phyloP scores from a whole-genome alignment of 2,329 filamentous ascomycete genomes.

The Aspergillus tamarii region DNA sequence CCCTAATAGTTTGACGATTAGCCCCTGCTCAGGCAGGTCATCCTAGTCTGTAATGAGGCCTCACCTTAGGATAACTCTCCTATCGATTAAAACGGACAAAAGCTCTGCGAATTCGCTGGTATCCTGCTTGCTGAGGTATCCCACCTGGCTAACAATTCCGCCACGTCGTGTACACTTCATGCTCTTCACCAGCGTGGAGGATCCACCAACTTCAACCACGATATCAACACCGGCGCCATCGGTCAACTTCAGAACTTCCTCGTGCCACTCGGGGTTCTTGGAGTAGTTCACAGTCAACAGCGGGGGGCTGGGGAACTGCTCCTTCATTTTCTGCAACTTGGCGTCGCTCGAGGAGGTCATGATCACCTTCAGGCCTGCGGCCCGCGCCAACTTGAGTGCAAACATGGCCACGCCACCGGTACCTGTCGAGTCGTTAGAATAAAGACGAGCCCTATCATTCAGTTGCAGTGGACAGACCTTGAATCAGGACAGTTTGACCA shows the following conservation, averaged over 20 bases:
- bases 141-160: slow-evolving; percentile 48
- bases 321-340: slow-evolving; percentile 35
- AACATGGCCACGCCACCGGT: slow-evolving; percentile 42
- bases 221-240: slow-evolving; percentile 40
- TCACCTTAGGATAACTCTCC: slow-evolving; percentile 38
- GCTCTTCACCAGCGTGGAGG: slow-evolving; percentile 42
- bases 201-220: slow-evolving; percentile 46
- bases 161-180: slow-evolving; percentile 47
- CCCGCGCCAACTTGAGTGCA: slow-evolving; percentile 39
- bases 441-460: too few species aligned
- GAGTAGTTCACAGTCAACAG: slow-evolving; percentile 39
- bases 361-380: slow-evolving; percentile 40
- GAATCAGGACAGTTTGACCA: slow-evolving; percentile 49
- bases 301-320: slow-evolving; percentile 25
- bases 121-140: slow-evolving; percentile 42
- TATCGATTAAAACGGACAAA: slow-evolving; percentile 42
- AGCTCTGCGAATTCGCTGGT: slow-evolving; percentile 37
- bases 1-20: slow-evolving; percentile 27
- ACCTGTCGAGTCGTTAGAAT: slow-evolving; percentile 23
- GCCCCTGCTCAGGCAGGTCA: not conserved
- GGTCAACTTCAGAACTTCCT: slow-evolving; percentile 38
- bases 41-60: not conserved
- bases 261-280: slow-evolving; percentile 33
- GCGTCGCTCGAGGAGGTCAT: slow-evolving; percentile 42
- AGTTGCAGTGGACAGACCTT: slow-evolving; percentile 34